These are phyloP conservation scores for Apiotrichum porosum DNA, from an alignment of 1,284 basidiomycete species.

Conservation along the genomic window DNA sequence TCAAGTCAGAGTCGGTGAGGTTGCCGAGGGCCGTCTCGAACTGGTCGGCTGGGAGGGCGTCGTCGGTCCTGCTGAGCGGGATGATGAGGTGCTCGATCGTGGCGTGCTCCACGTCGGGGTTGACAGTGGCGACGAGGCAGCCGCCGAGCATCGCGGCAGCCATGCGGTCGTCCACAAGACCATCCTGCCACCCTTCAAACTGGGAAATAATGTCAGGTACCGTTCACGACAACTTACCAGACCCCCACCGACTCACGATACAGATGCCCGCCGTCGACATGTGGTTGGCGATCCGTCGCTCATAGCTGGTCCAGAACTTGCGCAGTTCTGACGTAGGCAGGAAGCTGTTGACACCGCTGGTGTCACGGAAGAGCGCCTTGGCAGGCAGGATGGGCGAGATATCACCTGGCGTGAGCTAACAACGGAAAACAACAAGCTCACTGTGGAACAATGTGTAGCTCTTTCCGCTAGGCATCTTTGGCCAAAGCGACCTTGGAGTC, in stretches of 20 bases:
- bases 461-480: conserved; percentile 19
- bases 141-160: conserved; percentile 37
- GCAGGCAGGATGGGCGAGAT: too few relatives aligned
- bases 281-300: conserved; percentile 14
- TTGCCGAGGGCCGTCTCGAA: not conserved
- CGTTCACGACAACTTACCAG: too few relatives aligned
- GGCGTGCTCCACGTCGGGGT: conserved; percentile 27
- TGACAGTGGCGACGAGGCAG: conserved; percentile 34
- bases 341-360: too few relatives aligned
- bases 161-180: conserved; percentile 27
- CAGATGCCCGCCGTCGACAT: conserved; percentile 32
- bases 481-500: conserved; percentile 13
- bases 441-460: conserved; percentile 15
- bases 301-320: conserved; percentile 23
- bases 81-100: conserved; percentile 6
- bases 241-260: conserved; percentile 27
- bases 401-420: too few relatives aligned
- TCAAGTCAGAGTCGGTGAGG: not conserved
- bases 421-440: conserved; percentile 8
- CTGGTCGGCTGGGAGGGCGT: not conserved
- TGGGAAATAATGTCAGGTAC: conserved; percentile 2
- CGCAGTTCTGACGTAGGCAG: conserved; percentile 12
- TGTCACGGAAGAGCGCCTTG: too few relatives aligned
- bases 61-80: not conserved
- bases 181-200: conserved; percentile 35